phyloP scores from a whole-genome alignment of 768 basidiomycete genomes.

The Suillus sp. region DNA sequence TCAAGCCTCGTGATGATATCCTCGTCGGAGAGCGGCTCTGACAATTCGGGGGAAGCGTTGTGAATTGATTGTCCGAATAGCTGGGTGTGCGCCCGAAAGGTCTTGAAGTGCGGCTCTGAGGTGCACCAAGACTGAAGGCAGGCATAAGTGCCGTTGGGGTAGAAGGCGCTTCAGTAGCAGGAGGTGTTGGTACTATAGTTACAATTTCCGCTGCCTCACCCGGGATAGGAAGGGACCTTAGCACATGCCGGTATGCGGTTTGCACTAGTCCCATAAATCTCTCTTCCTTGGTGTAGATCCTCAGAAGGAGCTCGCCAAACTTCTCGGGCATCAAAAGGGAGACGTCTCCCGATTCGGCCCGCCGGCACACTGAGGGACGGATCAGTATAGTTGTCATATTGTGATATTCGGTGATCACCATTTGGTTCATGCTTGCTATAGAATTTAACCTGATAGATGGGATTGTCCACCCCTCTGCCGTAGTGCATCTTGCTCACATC shows the following conservation, averaged over 20 bases:
- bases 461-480: slow-evolving; percentile 72
- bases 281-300: slow-evolving; percentile 69
- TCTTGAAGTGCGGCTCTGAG: slow-evolving; percentile 17
- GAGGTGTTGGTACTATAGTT: slow-evolving; percentile 32
- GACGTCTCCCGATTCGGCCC: slow-evolving; percentile 56
- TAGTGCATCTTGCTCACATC: slow-evolving; percentile 70
- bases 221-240: slow-evolving; percentile 25
- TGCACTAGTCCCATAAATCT: slow-evolving; percentile 64
- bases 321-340: slow-evolving; percentile 62
- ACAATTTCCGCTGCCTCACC: slow-evolving; percentile 8
- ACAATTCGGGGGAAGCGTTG: slow-evolving; percentile 43
- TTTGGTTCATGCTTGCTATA: slow-evolving; percentile 67
- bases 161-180: slow-evolving; percentile 39
- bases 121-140: slow-evolving; percentile 15
- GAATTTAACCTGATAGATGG: slow-evolving; percentile 69
- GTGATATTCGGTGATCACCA: slow-evolving; percentile 40
- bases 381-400: not conserved
- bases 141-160: slow-evolving; percentile 36
- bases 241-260: slow-evolving; percentile 58
- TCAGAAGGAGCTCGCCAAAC: slow-evolving; percentile 72
- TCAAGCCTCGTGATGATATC: slow-evolving; percentile 26
- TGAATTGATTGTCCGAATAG: slow-evolving; percentile 47
- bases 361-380: slow-evolving; percentile 39
- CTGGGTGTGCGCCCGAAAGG: slow-evolving; percentile 29
- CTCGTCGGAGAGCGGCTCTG: slow-evolving; percentile 33